Evolutionary conservation across 1,284 basidiomycete genomes (phyloP).

Genomic region (Thelephora terrestris): DNA sequence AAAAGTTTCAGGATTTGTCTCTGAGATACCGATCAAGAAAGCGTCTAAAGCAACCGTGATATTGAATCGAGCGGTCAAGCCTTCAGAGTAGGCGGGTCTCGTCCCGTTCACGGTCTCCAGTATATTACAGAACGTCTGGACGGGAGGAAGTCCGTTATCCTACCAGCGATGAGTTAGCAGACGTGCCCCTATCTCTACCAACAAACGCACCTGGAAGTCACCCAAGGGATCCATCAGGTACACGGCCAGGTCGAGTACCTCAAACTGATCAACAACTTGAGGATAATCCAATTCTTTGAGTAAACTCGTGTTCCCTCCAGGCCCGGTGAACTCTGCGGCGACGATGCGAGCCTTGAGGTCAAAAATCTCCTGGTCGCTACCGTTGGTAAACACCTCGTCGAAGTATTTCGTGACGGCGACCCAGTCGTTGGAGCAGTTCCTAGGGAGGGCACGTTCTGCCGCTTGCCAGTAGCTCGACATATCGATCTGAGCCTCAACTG

Average conservation of each 20-base stretch:
- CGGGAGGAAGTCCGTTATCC: neutral
- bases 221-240: too few species aligned
- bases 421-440: conserved; percentile 44
- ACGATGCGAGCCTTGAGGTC: conserved; percentile 22
- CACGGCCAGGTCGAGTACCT: too few species aligned
- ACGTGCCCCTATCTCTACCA: too few species aligned
- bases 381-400: conserved; percentile 26
- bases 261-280: too few species aligned
- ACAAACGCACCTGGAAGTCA: too few species aligned
- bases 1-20: conserved; percentile 25
- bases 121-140: conserved; percentile 37
- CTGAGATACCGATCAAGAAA: conserved; percentile 31
- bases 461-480: conserved; percentile 42
- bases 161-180: too few species aligned
- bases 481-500: conserved; percentile 39
- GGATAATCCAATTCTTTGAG: conserved; percentile 12
- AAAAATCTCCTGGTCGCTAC: conserved; percentile 29
- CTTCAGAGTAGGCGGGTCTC: conserved; percentile 25
- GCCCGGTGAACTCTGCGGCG: conserved; percentile 28
- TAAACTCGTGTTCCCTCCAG: conserved; percentile 29
- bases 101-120: conserved; percentile 37
- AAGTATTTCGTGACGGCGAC: conserved; percentile 36
- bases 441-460: conserved; percentile 36
- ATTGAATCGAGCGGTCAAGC: conserved; percentile 25
- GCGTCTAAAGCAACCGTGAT: conserved; percentile 28